Percentiles rank a stretch among this genome's conserved stretches.
phyloP scores from a whole-genome alignment of 108 stramenopile species.

The Nitzschia palea region DNA sequence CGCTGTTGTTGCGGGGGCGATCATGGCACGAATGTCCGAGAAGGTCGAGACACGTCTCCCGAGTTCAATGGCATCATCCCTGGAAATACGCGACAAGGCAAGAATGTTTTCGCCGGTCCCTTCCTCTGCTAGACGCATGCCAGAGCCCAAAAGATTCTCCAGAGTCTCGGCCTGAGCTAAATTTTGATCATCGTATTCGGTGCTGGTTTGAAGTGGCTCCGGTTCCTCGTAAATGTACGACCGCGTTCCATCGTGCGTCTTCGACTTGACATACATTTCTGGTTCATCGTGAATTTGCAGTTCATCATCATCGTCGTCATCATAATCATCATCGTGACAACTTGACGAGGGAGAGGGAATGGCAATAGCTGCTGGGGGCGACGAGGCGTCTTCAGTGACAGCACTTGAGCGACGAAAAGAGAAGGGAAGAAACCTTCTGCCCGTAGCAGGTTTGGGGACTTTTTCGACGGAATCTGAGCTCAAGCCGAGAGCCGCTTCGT shows the following conservation, averaged over 20 bases:
- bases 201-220: background rate
- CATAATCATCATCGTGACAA: background rate
- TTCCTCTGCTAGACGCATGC: constrained; percentile 11
- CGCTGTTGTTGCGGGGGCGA: background rate
- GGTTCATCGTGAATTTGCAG: background rate
- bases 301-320: background rate
- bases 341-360: background rate
- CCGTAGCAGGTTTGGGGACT: too few relatives aligned
- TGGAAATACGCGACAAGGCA: background rate
- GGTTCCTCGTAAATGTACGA: background rate
- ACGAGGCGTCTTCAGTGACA: too few relatives aligned
- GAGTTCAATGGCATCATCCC: constrained; percentile 3
- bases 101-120: constrained; percentile 6
- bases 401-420: too few relatives aligned
- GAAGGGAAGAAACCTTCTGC: too few relatives aligned
- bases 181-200: background rate
- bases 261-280: background rate
- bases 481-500: too few relatives aligned
- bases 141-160: constrained; percentile 18
- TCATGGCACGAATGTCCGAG: background rate
- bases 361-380: background rate
- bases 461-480: too few relatives aligned
- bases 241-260: background rate
- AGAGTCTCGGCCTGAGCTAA: background rate
- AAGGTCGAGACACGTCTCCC: constrained; percentile 19